Percentiles rank a stretch among this genome's conserved stretches.
Conservation (phyloP, 495 filamentous ascomycete species). For the Aspergillus nanangensis region DNA sequence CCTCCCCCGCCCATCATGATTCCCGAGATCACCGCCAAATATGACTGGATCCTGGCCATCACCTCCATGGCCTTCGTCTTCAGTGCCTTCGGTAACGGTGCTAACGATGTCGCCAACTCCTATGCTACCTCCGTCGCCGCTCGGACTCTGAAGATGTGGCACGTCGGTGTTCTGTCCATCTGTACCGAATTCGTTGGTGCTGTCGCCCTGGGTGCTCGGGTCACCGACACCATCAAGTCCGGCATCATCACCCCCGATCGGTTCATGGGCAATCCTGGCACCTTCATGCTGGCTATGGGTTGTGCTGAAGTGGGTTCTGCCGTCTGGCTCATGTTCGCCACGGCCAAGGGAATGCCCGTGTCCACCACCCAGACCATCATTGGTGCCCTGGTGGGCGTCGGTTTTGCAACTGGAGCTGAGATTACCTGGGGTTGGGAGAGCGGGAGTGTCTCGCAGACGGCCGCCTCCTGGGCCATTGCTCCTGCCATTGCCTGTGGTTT, state of each 20-base stretch:
- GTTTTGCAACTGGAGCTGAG: constrained; percentile 52
- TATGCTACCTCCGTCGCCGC: constrained; percentile 39
- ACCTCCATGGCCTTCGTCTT: constrained; percentile 40
- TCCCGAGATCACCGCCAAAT: constrained; percentile 26
- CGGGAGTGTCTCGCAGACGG: constrained; percentile 52
- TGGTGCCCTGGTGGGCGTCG: constrained; percentile 59
- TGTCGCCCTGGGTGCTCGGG: constrained; percentile 58
- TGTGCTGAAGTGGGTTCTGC: constrained; percentile 18
- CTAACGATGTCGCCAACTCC: constrained; percentile 44
- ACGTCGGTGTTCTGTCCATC: constrained; percentile 29
- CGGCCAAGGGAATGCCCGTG: constrained; percentile 13
- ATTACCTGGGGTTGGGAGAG: constrained; percentile 53
- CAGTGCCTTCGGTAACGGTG: constrained; percentile 42
- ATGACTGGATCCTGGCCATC: constrained; percentile 47
- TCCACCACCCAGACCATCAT: constrained; percentile 60
- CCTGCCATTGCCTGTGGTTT: constrained; percentile 56
- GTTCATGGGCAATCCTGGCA: constrained; percentile 40
- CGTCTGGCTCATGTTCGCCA: constrained; percentile 14
- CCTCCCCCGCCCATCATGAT: constrained; percentile 15
- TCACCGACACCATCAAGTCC: constrained; percentile 63
- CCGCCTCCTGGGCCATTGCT: constrained; percentile 59
- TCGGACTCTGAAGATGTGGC: constrained; percentile 32
- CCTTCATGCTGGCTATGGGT: constrained; percentile 22
- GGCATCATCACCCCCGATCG: constrained; percentile 52
- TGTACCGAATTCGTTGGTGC: constrained; percentile 54